Evolutionary conservation across 345 rosid genomes (phyloP).

Genomic region (Hevea brasiliensis): DNA sequence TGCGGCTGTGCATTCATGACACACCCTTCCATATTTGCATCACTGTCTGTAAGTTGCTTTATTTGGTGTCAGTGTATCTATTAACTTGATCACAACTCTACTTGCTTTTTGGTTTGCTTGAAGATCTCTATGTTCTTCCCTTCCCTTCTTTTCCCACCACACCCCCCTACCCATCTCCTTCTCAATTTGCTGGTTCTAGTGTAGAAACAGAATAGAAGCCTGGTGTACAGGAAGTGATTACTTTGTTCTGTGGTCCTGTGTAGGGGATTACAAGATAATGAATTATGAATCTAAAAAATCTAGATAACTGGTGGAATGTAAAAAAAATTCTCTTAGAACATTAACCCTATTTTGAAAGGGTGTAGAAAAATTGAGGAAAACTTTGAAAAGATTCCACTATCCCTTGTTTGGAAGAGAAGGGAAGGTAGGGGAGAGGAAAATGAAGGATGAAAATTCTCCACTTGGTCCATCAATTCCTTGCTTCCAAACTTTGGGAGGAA

Average conservation of each 20-base stretch:
- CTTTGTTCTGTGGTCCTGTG: too few relatives aligned
- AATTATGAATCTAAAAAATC: neutral
- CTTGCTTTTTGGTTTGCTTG: neutral
- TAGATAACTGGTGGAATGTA: neutral
- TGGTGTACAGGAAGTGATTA: neutral
- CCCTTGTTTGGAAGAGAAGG: neutral
- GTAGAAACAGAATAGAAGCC: neutral
- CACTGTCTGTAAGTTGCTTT: slow-evolving; percentile 62
- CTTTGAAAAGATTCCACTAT: neutral
- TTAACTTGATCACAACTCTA: neutral
- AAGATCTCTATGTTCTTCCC: neutral
- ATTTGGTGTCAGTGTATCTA: neutral
- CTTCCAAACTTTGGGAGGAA: neutral
- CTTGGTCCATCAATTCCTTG: neutral
- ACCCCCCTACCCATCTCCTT: neutral
- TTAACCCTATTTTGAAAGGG: neutral
- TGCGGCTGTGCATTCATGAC: slow-evolving; percentile 63
- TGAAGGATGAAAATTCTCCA: neutral
- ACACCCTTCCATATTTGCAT: slow-evolving; percentile 79
- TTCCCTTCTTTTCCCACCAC: neutral
- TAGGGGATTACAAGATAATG: neutral
- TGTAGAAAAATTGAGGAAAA: neutral
- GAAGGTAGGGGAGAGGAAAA: neutral
- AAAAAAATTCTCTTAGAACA: neutral
- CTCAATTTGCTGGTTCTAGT: neutral